Evolutionary conservation across 495 filamentous ascomycete species (phyloP), one percentile per base, ranked within the genome.

Genomic region (Xylaria cubensis): DNA sequence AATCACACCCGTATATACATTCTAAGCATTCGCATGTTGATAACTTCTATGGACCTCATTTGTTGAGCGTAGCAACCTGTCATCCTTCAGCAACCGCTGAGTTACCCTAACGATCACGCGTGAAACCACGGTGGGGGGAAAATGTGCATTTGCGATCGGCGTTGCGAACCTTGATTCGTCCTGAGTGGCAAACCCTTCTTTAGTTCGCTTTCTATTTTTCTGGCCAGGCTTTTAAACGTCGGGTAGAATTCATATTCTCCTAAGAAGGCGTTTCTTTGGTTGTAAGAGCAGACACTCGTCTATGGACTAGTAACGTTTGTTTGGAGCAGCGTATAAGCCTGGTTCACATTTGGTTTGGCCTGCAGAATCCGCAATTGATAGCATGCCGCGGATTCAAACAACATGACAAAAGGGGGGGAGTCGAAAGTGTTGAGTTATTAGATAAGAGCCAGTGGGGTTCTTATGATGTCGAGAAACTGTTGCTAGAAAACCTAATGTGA

Each of bases 291-390:
- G 58, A 26, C 71, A 61, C 64, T 73, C 71, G 67, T 74, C 64
- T 56, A 67, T 48, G 70, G 73, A 62, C 72, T 73, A 70, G 68
- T 67, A 74, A 69, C 70, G 61, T 69, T 70, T 69, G 71, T 70
- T 77, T 78, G 77, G 73, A 79, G 77, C 78, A 78, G 75, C 72
- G 72, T 66, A 68, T 72, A 41, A 58, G 66, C 59, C 72, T 76
- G 72, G 70, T 67, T 61, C 70, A 58, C 34, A 29, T 69, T 73
- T 71, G 63, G 67, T 73, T 77, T 76, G 73, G 67, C 65, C 73
- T 75, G 73, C 66, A 59, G 41, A 34, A 74, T 72, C 64, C 50
- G 34, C 51, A 61, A 73, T 72, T 71, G 66, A 72, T 76, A 42
- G 26, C 51, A 15, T 44, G 17, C n/a, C 24, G 58, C 64, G 64